These are phyloP conservation scores for Ballota nigra DNA, from an alignment of 257 asterid species.

Conservation along the genomic window DNA sequence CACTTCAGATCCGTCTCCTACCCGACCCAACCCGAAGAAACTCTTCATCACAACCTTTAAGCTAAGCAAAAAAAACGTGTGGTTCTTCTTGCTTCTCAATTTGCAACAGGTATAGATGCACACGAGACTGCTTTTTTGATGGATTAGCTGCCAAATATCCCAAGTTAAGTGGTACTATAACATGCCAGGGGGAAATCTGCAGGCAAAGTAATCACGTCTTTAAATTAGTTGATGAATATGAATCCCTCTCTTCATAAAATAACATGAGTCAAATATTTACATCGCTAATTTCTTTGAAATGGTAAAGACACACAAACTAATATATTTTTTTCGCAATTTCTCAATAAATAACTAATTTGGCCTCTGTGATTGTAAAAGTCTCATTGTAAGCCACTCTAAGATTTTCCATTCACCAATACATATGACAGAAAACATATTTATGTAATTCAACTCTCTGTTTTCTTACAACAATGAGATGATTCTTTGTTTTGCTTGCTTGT, in stretches of 20 bases:
- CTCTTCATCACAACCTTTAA: too few relatives aligned
- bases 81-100: too few relatives aligned
- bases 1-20: too few relatives aligned
- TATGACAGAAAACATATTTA: background rate
- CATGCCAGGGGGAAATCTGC: constrained; percentile 99
- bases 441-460: background rate
- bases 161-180: constrained; percentile 72
- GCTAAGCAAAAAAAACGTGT: too few relatives aligned
- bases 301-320: background rate
- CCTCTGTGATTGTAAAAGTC: background rate
- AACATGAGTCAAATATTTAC: constrained; percentile 2
- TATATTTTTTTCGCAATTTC: background rate
- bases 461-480: background rate
- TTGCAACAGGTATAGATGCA: too few relatives aligned
- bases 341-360: too few relatives aligned
- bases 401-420: too few relatives aligned
- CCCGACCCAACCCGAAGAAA: too few relatives aligned
- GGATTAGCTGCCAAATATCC: too few relatives aligned
- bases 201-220: constrained; percentile 12
- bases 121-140: too few relatives aligned
- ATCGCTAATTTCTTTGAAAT: background rate
- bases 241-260: too few relatives aligned
- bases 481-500: background rate
- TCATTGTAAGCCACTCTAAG: background rate
- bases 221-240: background rate